Evolutionary conservation across 192 early-diverging fungal species (phyloP).

Genomic region (Rhizophagus clarus): DNA sequence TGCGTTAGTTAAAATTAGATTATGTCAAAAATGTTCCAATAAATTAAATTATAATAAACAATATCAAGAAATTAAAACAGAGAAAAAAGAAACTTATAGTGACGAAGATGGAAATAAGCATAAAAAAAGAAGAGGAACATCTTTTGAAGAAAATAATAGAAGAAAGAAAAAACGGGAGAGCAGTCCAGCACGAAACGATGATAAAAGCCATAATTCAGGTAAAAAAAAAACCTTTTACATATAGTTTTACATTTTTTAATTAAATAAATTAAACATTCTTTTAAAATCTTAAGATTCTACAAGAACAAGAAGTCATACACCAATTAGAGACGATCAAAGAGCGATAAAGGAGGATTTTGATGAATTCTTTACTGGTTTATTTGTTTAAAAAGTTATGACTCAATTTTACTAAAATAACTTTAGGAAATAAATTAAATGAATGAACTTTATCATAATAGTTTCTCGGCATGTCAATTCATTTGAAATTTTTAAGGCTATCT

Average conservation of each 20-base stretch:
- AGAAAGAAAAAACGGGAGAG: conserved; percentile 3
- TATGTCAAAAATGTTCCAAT: conserved; percentile 70
- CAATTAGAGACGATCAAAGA: background rate
- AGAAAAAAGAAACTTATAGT: background rate
- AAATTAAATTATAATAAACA: conserved; percentile 74
- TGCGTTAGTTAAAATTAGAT: conserved; percentile 79
- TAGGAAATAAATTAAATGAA: no score
- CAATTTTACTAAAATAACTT: no score
- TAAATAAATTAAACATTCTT: background rate
- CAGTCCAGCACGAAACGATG: background rate
- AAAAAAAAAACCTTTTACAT: background rate
- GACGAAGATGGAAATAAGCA: background rate
- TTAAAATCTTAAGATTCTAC: background rate
- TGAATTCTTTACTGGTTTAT: conserved; percentile 22
- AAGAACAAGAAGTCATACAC: background rate
- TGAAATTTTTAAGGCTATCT: no score
- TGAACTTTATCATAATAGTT: no score
- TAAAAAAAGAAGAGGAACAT: conserved; percentile 11
- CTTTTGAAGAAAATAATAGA: background rate
- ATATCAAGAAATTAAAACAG: conserved; percentile 40
- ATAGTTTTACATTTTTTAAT: no score
- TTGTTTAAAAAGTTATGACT: background rate
- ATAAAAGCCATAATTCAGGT: background rate
- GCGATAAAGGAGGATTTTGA: background rate
- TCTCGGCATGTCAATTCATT: no score